Evolutionary conservation across 2,329 filamentous ascomycete genomes (phyloP), one percentile per base, ranked within the genome.

Genomic region (Talaromyces sp.): DNA sequence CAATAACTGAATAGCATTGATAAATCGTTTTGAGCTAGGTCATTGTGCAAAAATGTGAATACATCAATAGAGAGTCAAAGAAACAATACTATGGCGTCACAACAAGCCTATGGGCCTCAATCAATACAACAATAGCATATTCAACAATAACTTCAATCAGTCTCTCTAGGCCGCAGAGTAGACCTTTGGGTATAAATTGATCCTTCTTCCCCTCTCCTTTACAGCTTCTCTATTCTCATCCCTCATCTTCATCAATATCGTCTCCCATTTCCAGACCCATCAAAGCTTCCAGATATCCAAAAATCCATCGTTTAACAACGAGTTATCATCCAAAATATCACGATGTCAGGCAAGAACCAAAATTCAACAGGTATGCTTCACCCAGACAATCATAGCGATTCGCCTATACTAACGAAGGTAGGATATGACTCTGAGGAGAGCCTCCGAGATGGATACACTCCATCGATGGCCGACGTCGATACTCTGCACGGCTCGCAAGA

Each of bases 151-250:
- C 15, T 35, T 47, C 27, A 61, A 19, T 22, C 10, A 49, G 2
- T 25, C 11, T 15, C 13, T 22, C 10, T 25, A 50, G 25, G 47
- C 22, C 9, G 7, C 33, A 17, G 31, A 15, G 10, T 11, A 22
- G n/a, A 47, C 4, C n/a, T 17, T 15, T 10, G n/a, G 43, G 25
- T 61, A 61, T 61, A 61, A 61, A 61, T 61, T 50, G 11, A 8
- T 4, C n/a, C 41, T 61, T 50, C 41, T 22, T 19, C 43, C 25
- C 58, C 17, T 49, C 17, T 49, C 41, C 19, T 10, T 37, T 3
- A 13, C 2, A 2, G 3, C 10, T 37, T 61, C 5, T 19, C 19
- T 13, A 33, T 25, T 31, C 39, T 33, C 39, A 17, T 27, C 27
- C 54, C 13, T 52, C 47, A 27, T 50, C 47, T 27, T 52, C 27